phyloP scores from a whole-genome alignment of 1,284 basidiomycete species.

The Farysia itapuensis region DNA sequence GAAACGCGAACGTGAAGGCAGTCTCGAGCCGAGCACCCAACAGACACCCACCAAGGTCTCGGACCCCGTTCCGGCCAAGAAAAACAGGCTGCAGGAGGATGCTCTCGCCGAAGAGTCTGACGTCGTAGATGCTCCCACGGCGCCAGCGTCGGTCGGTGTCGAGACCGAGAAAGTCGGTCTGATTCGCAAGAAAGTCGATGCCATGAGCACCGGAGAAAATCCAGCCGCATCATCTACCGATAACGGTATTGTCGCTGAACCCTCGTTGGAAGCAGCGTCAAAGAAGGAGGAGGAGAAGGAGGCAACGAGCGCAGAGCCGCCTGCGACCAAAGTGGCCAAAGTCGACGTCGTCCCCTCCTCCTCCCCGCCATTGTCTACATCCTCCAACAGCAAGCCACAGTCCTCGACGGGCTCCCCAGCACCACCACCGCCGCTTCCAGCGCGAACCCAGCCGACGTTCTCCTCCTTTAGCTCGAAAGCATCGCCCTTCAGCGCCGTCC shows the following conservation, averaged over 20 bases:
- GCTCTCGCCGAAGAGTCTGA: conserved; percentile 20
- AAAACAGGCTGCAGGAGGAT: conserved; percentile 42
- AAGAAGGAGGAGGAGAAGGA: neutral
- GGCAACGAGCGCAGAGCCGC: neutral
- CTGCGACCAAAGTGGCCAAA: neutral
- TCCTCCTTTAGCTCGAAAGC: conserved; percentile 42
- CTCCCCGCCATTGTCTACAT: neutral
- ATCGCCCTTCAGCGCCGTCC: conserved; percentile 32
- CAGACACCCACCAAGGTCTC: conserved; percentile 9
- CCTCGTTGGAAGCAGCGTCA: neutral
- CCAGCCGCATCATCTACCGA: neutral
- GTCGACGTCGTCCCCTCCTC: neutral
- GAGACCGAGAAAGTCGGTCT: conserved; percentile 50
- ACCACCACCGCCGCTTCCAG: too few species aligned
- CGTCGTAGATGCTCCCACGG: neutral
- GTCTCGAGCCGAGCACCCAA: conserved; percentile 35
- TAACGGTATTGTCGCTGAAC: neutral
- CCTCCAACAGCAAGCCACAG: too few species aligned
- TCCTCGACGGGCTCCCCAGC: too few species aligned
- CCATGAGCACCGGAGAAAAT: conserved; percentile 44
- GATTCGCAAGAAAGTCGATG: conserved; percentile 45
- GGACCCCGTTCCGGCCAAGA: conserved; percentile 45
- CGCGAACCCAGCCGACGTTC: conserved; percentile 36
- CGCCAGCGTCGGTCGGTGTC: neutral
- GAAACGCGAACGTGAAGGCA: conserved; percentile 48